These are phyloP conservation scores for Xylona heveae DNA, from an alignment of 495 filamentous ascomycete species.

Conservation along the genomic window DNA sequence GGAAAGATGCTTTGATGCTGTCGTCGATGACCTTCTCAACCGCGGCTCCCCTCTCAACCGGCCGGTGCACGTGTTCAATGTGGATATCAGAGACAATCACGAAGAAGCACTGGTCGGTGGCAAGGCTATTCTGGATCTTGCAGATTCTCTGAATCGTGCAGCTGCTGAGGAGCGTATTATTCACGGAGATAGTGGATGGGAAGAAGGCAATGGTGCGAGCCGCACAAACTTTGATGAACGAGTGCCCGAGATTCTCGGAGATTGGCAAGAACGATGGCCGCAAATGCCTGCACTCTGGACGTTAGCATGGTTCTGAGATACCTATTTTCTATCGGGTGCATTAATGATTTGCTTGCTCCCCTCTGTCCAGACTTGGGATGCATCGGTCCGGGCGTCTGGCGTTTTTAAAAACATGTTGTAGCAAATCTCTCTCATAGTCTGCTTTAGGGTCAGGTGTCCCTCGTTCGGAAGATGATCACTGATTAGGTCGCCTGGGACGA, in stretches of 20 bases:
- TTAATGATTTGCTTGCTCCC: too few relatives aligned
- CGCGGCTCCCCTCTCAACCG: constrained; percentile 67
- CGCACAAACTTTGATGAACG: constrained; percentile 71
- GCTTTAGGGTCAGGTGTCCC: too few relatives aligned
- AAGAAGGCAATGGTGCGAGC: constrained; percentile 40
- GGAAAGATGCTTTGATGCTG: constrained; percentile 96
- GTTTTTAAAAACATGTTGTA: too few relatives aligned
- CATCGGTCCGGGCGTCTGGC: too few relatives aligned
- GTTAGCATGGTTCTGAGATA: constrained; percentile 67
- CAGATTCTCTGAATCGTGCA: constrained; percentile 63
- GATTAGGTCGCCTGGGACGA: too few relatives aligned
- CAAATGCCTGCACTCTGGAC: constrained; percentile 84
- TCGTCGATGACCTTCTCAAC: constrained; percentile 79
- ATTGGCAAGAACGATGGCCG: constrained; percentile 93
- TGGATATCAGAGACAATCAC: constrained; percentile 97
- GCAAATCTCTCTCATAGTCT: too few relatives aligned
- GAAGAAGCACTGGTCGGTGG: constrained; percentile 87
- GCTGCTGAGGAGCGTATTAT: constrained; percentile 55
- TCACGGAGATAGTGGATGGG: constrained; percentile 39
- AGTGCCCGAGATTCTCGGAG: constrained; percentile 82
- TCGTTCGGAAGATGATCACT: too few relatives aligned
- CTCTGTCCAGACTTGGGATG: too few relatives aligned
- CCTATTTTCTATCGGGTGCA: too few relatives aligned
- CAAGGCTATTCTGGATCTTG: constrained; percentile 78
- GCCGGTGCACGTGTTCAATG: constrained; percentile 90